Evolutionary conservation across 331 rosid species (phyloP), one percentile per base, ranked within the genome.

Genomic region (Prunus yedoensis): DNA sequence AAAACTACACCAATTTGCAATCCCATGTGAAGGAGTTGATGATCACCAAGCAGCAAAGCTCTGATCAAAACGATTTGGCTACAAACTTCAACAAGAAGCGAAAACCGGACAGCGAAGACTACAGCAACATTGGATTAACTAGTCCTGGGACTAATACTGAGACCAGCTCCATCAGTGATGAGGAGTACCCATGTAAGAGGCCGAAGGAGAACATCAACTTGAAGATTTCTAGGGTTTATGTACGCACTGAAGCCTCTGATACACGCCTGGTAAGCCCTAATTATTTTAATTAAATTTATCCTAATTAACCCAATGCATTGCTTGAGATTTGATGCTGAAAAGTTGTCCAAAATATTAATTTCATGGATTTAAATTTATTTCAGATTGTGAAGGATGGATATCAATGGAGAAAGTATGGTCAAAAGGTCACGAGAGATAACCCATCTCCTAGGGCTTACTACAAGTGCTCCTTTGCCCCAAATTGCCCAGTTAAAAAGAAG

Each of bases 371-470:
- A 8, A 1, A 30, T 65, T 64, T 16, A 15, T 10, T 71, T 8
- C 65, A 94, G 99, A 68, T 77, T 59, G 97, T 94, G 76, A 90
- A 86, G 84, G 99, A 94, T 64, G 99, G 99, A 81, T 91, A 90
- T 80, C 97, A 94, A 30, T 94, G 99, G 99, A 92, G 99, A 50
- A 94, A 94, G 79, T 92, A 92, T 70, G 99, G 99, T 66, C 99
- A 94, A 53, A 94, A 94, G 86, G 93, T 90, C 41, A 94, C 99
- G 3, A 89, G 88, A 71, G 97, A 90, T 67, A 94, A 94, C 77
- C 99, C 97, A 0, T 94, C 93, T 56, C 99, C 99, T 7, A 89
- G 99, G 82, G 99, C 99, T 68, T 94, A 94, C 84, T 94, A 85
- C 70, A 92, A 73, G 76, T 94, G 99, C 82, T 94, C 99, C 53